Evolutionary conservation across 345 rosid species (phyloP).

Genomic region (Lenwebbia sp.): DNA sequence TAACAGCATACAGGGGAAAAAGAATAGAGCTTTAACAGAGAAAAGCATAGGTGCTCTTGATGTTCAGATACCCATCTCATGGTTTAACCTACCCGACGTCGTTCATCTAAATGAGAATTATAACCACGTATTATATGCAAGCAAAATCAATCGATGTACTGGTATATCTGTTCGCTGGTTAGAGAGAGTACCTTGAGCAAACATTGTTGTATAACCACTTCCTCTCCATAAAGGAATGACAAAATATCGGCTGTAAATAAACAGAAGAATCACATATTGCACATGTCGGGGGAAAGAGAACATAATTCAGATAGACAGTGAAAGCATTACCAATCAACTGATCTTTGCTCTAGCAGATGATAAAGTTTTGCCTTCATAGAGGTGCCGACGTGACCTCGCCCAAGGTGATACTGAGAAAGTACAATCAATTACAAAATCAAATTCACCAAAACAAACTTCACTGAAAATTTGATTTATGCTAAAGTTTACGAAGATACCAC

Average conservation of each 20-base stretch:
- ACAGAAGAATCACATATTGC: not conserved
- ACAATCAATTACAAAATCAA: not conserved
- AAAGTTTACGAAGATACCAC: not conserved
- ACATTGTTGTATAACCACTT: slow-evolving; percentile 84
- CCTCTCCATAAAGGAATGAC: slow-evolving; percentile 90
- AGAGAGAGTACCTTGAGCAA: slow-evolving; percentile 63
- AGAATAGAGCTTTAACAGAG: not conserved
- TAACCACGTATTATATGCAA: not conserved
- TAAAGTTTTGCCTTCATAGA: slow-evolving; percentile 69
- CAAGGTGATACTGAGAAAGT: slow-evolving; percentile 62
- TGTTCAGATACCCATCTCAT: not conserved
- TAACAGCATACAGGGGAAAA: not conserved
- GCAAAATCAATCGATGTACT: not conserved
- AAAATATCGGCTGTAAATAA: slow-evolving; percentile 58
- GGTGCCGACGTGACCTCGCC: slow-evolving; percentile 79
- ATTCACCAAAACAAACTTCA: not conserved
- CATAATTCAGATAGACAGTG: not conserved
- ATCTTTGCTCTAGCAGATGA: slow-evolving; percentile 67
- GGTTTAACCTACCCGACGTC: not conserved
- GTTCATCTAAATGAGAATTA: not conserved
- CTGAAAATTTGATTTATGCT: not conserved
- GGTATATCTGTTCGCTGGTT: not conserved
- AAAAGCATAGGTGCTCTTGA: not conserved
- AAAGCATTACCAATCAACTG: slow-evolving; percentile 56
- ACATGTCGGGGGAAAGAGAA: not conserved